These are phyloP conservation scores for Cyberlindnera saturnus DNA, from an alignment of 805 yeast genomes.

Conservation along the genomic window DNA sequence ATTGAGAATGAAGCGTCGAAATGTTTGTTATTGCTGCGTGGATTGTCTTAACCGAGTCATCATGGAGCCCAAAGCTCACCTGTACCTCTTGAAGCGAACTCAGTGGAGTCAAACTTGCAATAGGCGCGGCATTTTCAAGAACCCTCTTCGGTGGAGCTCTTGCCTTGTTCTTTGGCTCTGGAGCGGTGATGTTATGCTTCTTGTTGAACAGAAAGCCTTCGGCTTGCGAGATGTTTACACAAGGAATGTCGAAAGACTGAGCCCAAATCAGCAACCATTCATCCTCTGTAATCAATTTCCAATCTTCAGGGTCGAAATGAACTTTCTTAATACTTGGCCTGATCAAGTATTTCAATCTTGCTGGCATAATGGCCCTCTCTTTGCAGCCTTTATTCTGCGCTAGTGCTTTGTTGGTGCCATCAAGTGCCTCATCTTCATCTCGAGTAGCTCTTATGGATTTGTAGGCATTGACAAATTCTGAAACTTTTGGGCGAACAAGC, in stretches of 20 bases:
- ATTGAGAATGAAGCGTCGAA: not conserved
- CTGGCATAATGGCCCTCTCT: conserved; percentile 38
- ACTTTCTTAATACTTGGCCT: conserved; percentile 54
- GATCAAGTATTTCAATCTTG: conserved; percentile 45
- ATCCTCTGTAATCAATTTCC: conserved; percentile 64
- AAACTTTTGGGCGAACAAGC: conserved; percentile 40
- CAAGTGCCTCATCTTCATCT: too few species aligned
- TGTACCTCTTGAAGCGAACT: conserved; percentile 54
- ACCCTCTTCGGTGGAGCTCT: not conserved
- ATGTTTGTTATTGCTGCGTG: too few species aligned
- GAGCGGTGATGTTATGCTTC: not conserved
- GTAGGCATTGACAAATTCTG: conserved; percentile 35
- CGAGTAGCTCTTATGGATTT: not conserved
- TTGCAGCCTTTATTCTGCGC: not conserved
- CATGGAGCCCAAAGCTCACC: conserved; percentile 48
- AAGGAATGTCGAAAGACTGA: conserved; percentile 44
- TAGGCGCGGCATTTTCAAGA: conserved; percentile 19
- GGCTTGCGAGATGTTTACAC: conserved; percentile 46
- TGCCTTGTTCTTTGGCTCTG: not conserved
- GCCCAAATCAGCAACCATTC: conserved; percentile 47
- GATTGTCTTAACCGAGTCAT: not conserved
- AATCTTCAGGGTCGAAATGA: conserved; percentile 32
- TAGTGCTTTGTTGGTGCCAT: conserved; percentile 1
- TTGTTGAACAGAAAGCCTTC: conserved; percentile 24
- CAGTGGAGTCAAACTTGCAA: conserved; percentile 38